Conservation (phyloP, 768 basidiomycete species). For the Mycena rosella region DNA sequence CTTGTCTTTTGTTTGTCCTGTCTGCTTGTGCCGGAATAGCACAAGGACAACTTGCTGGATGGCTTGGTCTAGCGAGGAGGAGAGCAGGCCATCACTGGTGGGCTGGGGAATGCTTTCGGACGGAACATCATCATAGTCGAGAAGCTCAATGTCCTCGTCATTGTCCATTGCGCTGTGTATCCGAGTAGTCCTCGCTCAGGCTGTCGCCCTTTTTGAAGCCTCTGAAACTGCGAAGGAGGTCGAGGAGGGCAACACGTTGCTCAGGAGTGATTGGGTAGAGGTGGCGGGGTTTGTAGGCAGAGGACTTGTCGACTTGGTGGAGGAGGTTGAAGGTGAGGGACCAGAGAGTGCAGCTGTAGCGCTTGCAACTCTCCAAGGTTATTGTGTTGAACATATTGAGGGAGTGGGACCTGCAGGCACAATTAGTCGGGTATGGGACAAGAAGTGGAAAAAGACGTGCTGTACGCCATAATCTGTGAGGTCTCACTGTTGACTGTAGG, state of each 20-base stretch:
- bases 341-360: conserved; percentile 22
- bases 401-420: too few relatives aligned
- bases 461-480: too few relatives aligned
- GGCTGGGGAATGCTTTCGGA: background rate
- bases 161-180: background rate
- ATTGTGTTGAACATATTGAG: background rate
- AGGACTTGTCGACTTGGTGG: background rate
- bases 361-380: background rate
- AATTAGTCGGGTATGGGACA: too few relatives aligned
- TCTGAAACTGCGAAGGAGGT: too few relatives aligned
- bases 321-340: conserved; percentile 22
- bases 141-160: background rate
- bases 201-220: too few relatives aligned
- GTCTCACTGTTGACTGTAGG: too few relatives aligned
- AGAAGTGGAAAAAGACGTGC: too few relatives aligned
- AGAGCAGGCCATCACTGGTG: background rate
- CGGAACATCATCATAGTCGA: background rate
- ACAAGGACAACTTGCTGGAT: conserved; percentile 12
- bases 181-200: too few relatives aligned
- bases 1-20: background rate
- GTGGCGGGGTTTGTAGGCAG: background rate
- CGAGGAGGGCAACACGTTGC: too few relatives aligned
- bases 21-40: conserved; percentile 6
- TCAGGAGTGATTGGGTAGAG: conserved; percentile 2
- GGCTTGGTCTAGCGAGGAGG: background rate